Evolutionary conservation across 2,329 filamentous ascomycete genomes (phyloP).

Genomic region (Alternaria infectoria): DNA sequence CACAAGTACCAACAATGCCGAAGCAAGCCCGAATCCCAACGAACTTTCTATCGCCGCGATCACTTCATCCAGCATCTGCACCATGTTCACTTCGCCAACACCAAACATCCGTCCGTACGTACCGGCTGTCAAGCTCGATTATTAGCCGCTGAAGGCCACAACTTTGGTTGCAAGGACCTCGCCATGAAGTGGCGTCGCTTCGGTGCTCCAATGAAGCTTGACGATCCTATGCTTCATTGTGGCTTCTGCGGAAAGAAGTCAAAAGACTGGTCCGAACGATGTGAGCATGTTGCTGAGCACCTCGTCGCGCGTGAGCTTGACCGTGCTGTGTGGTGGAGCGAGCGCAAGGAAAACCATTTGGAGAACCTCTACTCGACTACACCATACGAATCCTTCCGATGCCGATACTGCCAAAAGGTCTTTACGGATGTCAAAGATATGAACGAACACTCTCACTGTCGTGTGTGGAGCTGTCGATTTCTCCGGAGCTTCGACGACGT

Average conservation of each 20-base stretch:
- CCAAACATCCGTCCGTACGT: conserved; percentile 41
- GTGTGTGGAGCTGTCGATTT: conserved; percentile 46
- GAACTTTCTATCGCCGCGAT: conserved; percentile 47
- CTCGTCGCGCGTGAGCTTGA: conserved; percentile 36
- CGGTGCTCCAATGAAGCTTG: conserved; percentile 42
- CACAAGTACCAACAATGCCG: conserved; percentile 46
- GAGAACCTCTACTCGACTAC: conserved; percentile 39
- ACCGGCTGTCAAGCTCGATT: conserved; percentile 43
- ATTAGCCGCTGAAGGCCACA: conserved; percentile 34
- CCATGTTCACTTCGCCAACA: conserved; percentile 43
- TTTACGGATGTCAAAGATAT: conserved; percentile 39
- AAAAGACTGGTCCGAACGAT: conserved; percentile 41
- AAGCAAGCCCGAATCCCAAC: conserved; percentile 42
- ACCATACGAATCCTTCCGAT: conserved; percentile 41
- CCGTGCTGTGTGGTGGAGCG: conserved; percentile 42
- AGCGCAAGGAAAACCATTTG: conserved; percentile 40
- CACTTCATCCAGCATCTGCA: conserved; percentile 46
- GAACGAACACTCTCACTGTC: conserved; percentile 43
- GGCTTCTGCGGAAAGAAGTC: conserved; percentile 43
- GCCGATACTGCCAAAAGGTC: conserved; percentile 43
- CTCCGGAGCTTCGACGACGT: conserved; percentile 43
- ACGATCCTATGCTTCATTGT: conserved; percentile 46
- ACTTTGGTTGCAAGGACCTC: conserved; percentile 47
- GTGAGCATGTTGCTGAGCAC: conserved; percentile 43
- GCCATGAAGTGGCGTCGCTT: conserved; percentile 44